Percentiles rank a stretch among this genome's conserved stretches.
Evolutionary conservation across 2,329 filamentous ascomycete genomes (phyloP).

Genomic region (Ilyonectria destructans): DNA sequence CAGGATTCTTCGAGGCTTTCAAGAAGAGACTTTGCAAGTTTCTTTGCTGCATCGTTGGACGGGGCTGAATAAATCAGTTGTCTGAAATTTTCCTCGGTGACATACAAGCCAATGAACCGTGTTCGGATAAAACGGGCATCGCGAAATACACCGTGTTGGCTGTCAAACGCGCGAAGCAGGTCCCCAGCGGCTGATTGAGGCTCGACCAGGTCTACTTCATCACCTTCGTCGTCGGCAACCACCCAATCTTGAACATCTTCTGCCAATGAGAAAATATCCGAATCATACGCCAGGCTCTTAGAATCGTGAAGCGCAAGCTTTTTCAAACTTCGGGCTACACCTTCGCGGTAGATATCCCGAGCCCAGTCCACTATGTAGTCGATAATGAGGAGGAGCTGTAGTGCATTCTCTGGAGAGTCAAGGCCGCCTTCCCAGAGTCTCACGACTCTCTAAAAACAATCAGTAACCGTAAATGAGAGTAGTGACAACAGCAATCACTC

Average conservation of each 20-base stretch:
- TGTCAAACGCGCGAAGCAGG: slow-evolving; percentile 14
- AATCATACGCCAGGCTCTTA: slow-evolving; percentile 1
- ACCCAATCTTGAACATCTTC: slow-evolving; percentile 8
- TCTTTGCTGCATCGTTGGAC: not conserved
- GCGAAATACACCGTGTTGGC: slow-evolving; percentile 1
- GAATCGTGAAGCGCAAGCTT: slow-evolving; percentile 1
- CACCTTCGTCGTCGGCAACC: not conserved
- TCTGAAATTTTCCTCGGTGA: slow-evolving; percentile 13
- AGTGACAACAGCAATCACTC: not conserved
- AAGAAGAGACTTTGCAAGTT: not conserved
- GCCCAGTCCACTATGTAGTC: slow-evolving; percentile 46
- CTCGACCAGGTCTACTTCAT: not conserved
- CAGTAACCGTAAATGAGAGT: not conserved
- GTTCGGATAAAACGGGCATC: slow-evolving; percentile 17
- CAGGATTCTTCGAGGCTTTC: slow-evolving; percentile 8
- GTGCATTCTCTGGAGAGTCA: slow-evolving; percentile 29
- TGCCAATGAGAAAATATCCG: slow-evolving; percentile 2
- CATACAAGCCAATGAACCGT: slow-evolving; percentile 1
- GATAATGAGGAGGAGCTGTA: slow-evolving; percentile 42
- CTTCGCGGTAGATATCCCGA: slow-evolving; percentile 38
- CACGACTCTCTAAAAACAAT: slow-evolving; percentile 5
- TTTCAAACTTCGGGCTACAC: slow-evolving; percentile 26
- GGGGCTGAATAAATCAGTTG: slow-evolving; percentile 8
- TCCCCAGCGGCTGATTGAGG: not conserved
- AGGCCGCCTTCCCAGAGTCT: slow-evolving; percentile 33